Conservation (phyloP, 2,329 filamentous ascomycete genomes). For the Calonectria ilicicola region DNA sequence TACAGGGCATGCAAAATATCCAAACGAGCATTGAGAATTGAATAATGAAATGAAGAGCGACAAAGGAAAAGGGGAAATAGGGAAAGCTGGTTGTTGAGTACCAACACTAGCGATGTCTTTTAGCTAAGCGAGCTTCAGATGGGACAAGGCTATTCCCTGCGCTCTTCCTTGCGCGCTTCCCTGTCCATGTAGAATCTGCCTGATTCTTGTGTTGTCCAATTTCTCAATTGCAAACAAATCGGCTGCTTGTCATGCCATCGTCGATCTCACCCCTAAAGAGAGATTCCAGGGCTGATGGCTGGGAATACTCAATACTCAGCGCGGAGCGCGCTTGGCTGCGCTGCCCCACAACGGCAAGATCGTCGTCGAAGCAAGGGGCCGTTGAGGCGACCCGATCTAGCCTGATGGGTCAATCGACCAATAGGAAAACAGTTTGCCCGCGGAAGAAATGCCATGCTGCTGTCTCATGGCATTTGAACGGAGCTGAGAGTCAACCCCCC, state of each 20-base stretch:
- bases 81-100: not conserved
- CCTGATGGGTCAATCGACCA: not conserved
- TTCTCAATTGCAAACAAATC: not conserved
- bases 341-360: not conserved
- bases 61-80: not conserved
- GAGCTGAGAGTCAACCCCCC: too few relatives aligned
- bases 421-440: not conserved
- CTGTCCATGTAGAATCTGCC: not conserved
- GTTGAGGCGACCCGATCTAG: not conserved
- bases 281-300: not conserved
- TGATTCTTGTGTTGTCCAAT: not conserved
- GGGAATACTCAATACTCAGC: not conserved
- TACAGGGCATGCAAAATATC: not conserved
- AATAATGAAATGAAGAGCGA: not conserved
- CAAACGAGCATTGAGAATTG: not conserved
- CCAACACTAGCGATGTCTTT: not conserved
- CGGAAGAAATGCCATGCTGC: not conserved
- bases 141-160: not conserved
- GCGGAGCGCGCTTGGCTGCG: not conserved
- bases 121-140: too few relatives aligned
- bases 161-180: too few relatives aligned
- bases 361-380: not conserved
- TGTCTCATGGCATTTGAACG: too few relatives aligned
- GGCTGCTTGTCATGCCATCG: not conserved
- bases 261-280: not conserved